A percentile compares a stretch with the other conserved stretches of the same genome.
These are phyloP conservation scores for Amphibolis antarctica DNA, from an alignment of 106 monocot genomes.

Conservation along the genomic window DNA sequence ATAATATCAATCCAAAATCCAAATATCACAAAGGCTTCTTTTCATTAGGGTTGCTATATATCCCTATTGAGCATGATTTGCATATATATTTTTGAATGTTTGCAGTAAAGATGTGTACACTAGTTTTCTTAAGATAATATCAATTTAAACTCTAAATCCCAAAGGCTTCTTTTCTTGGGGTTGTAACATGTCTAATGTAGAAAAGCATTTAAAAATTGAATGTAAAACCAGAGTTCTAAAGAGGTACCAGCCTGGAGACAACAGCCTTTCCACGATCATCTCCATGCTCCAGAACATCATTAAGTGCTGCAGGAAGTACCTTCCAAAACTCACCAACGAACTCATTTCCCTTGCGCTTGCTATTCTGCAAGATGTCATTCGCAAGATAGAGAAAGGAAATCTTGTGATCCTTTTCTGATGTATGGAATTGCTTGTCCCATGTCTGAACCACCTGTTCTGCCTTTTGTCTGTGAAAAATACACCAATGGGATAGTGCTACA, in stretches of 20 bases:
- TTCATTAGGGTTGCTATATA: too few species aligned
- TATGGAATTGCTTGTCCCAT: slow-evolving; percentile 88
- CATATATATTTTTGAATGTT: too few species aligned
- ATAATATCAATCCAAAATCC: too few species aligned
- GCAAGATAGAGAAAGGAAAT: slow-evolving; percentile 76
- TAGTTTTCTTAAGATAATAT: too few species aligned
- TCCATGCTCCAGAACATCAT: slow-evolving; percentile 64
- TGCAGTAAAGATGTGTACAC: too few species aligned
- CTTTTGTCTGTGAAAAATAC: slow-evolving; percentile 89
- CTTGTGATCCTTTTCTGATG: slow-evolving; percentile 63
- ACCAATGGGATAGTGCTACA: slow-evolving; percentile 95
- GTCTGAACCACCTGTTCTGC: slow-evolving; percentile 92
- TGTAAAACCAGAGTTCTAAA: background rate
- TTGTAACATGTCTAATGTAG: too few species aligned
- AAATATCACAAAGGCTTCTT: too few species aligned
- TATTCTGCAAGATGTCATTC: slow-evolving; percentile 96
- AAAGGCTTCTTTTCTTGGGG: too few species aligned
- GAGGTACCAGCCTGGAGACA: slow-evolving; percentile 68
- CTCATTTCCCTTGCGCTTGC: slow-evolving; percentile 76
- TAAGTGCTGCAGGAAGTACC: slow-evolving; percentile 86
- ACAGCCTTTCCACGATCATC: slow-evolving; percentile 78
- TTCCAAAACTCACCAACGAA: slow-evolving; percentile 98
- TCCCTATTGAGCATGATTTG: too few species aligned
- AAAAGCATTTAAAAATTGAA: background rate
- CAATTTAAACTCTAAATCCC: too few species aligned